These are phyloP conservation scores for Eutrema salsugineum DNA, from an alignment of 441 rosid species.

Conservation along the genomic window DNA sequence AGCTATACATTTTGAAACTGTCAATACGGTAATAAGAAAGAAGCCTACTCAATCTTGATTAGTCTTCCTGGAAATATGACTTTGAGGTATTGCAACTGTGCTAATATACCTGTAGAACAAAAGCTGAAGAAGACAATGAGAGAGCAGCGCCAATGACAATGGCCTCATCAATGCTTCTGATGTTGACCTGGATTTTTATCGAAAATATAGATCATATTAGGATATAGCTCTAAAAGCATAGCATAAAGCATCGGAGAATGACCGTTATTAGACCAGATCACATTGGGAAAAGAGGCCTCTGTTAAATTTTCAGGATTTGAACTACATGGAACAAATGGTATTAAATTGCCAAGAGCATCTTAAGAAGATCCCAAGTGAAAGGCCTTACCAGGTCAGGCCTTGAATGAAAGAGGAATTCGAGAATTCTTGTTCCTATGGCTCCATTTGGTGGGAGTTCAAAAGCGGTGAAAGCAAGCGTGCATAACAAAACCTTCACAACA, in stretches of 20 bases:
- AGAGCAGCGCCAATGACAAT: constrained; percentile 97
- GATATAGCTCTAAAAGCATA: background rate
- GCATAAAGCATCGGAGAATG: background rate
- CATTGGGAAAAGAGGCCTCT: background rate
- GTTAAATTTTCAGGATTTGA: background rate
- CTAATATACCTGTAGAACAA: constrained; percentile 90
- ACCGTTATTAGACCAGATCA: background rate
- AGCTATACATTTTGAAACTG: constrained; percentile 46
- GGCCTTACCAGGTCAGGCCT: constrained; percentile 79
- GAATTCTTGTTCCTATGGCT: constrained; percentile 85
- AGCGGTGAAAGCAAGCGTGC: constrained; percentile 93
- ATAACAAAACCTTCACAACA: constrained; percentile 73
- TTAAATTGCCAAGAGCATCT: background rate
- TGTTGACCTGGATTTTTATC: constrained; percentile 66
- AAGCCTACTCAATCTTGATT: background rate
- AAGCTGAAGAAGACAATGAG: constrained; percentile 95
- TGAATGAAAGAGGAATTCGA: constrained; percentile 91
- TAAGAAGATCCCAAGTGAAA: constrained; percentile 7
- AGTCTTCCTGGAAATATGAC: background rate
- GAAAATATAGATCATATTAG: background rate
- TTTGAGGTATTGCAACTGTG: background rate
- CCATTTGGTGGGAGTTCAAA: constrained; percentile 99
- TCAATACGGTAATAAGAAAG: background rate
- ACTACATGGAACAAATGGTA: background rate
- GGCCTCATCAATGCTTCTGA: constrained; percentile 96